These are phyloP conservation scores for Macrocybe gigantea DNA, from an alignment of 768 basidiomycete species.

Conservation along the genomic window DNA sequence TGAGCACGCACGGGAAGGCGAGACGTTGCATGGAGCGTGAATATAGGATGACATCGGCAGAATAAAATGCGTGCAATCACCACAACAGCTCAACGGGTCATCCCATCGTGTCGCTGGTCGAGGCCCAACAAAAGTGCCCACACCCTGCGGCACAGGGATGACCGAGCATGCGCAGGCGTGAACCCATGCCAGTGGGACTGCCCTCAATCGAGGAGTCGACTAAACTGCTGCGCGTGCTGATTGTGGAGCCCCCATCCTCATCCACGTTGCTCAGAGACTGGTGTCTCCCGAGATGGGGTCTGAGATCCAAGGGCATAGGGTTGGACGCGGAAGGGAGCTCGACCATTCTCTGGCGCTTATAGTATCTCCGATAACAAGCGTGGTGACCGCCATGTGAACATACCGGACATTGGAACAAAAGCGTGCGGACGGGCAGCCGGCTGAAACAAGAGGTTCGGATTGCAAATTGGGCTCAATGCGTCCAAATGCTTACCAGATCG, in stretches of 20 bases:
- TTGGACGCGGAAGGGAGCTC: slow-evolving; percentile 29
- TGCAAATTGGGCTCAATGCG: background rate
- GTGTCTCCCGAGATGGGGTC: slow-evolving; percentile 9
- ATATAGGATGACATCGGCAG: no score
- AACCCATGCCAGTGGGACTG: slow-evolving; percentile 9
- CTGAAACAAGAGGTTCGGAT: slow-evolving; percentile 27
- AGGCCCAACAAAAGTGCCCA: slow-evolving; percentile 77
- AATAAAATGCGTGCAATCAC: no score
- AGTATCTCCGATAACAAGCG: slow-evolving; percentile 67
- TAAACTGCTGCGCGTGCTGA: slow-evolving; percentile 12
- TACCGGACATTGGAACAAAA: slow-evolving; percentile 69
- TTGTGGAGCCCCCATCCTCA: slow-evolving; percentile 18
- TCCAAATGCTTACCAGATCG: slow-evolving; percentile 57
- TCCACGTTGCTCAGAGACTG: slow-evolving; percentile 15
- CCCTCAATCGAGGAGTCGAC: slow-evolving; percentile 14
- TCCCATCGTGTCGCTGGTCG: slow-evolving; percentile 19
- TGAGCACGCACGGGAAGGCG: background rate
- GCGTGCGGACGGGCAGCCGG: slow-evolving; percentile 66
- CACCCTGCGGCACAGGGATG: slow-evolving; percentile 77
- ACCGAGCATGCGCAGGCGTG: slow-evolving; percentile 31
- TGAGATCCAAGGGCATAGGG: slow-evolving; percentile 5
- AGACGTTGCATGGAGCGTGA: no score
- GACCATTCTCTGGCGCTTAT: slow-evolving; percentile 52
- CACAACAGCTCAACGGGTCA: background rate
- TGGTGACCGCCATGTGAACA: slow-evolving; percentile 83